Base-by-base conservation (phyloP, 1,284 basidiomycete genomes). In the Macrocybe sp. region DNA sequence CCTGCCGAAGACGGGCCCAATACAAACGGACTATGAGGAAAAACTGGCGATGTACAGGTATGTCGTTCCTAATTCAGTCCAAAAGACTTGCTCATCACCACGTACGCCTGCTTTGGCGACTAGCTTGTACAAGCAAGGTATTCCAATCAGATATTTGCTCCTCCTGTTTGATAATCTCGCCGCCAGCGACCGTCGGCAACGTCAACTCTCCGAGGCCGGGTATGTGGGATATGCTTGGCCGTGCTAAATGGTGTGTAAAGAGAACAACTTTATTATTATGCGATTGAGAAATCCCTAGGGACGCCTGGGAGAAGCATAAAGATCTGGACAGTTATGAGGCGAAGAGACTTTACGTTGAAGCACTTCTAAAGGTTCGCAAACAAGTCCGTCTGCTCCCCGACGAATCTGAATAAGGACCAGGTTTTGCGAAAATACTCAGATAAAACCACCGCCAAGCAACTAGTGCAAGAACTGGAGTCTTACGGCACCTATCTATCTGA, bases 1-100 rank as follows among this genome's bases (percentile, higher is more conserved):
- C 51, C 72, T 98, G 14, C 94, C 96, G 1, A 96, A 96, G 73
- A 89, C 86, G 7, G 94, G 96, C 0, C 92, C 94, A 37, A 95
- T 97, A 55, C 94, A 97, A 68, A 97, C 95, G 0, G 91, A 83
- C 47, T 98, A 97, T 66, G 95, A 97, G 59, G 95, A 97, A 66
- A 98, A 98, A 65, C 73, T 98, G 7, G 83, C 85, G 10, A 91
- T 98, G 78, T 98, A 98, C 64, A 92, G 92, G 84, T 87, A 50
- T 36, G 75, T 44, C 22, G 16, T 44, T 46, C 47, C 8, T 30
- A 16, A 47, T 47, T 12, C 37, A 12, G 41, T 37, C 37, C 47
- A n/a, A 50, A 14, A 51, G 37, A 41, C n/a, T 36, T 10, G 51
- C 3, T 54, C 22, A 22, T 22, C 22, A 22, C 22, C 22, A 22